Evolutionary conservation across 805 yeast species (phyloP).

Genomic region (Cyberlindnera bimundalis): DNA sequence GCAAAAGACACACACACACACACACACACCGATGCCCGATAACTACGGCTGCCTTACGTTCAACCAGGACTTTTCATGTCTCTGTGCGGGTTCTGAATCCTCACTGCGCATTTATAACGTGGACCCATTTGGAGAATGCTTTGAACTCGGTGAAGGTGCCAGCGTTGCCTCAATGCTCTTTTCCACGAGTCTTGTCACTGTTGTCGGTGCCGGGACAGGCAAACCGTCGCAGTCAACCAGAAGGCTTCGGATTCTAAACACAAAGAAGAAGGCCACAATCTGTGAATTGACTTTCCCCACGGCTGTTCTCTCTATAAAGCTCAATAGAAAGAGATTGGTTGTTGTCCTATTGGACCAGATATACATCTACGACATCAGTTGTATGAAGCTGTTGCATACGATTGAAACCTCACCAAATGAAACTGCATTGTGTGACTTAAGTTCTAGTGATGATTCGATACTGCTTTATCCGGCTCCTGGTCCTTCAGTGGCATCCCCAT

Average conservation of each 20-base stretch:
- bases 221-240: slow-evolving; percentile 53
- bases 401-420: slow-evolving; percentile 55
- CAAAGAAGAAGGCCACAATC: slow-evolving; percentile 65
- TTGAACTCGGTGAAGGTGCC: slow-evolving; percentile 43
- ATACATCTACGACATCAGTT: slow-evolving; percentile 83
- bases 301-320: slow-evolving; percentile 62
- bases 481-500: slow-evolving; percentile 24
- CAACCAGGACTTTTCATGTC: slow-evolving; percentile 83
- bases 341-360: slow-evolving; percentile 80
- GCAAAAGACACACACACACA: too few species aligned
- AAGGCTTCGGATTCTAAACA: slow-evolving; percentile 62
- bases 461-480: slow-evolving; percentile 54
- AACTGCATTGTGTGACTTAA: slow-evolving; percentile 29
- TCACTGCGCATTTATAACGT: slow-evolving; percentile 80
- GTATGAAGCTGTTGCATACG: slow-evolving; percentile 77
- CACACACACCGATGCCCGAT: too few species aligned
- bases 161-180: slow-evolving; percentile 85
- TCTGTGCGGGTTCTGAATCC: slow-evolving; percentile 65
- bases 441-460: slow-evolving; percentile 44
- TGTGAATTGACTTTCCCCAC: slow-evolving; percentile 90
- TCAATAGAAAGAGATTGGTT: slow-evolving; percentile 78
- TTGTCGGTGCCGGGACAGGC: slow-evolving; percentile 75
- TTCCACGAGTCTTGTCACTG: slow-evolving; percentile 79
- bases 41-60: slow-evolving; percentile 12
- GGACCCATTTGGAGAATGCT: slow-evolving; percentile 79